phyloP scores from a whole-genome alignment of 495 filamentous ascomycete genomes.

The Xylaria scruposa region DNA sequence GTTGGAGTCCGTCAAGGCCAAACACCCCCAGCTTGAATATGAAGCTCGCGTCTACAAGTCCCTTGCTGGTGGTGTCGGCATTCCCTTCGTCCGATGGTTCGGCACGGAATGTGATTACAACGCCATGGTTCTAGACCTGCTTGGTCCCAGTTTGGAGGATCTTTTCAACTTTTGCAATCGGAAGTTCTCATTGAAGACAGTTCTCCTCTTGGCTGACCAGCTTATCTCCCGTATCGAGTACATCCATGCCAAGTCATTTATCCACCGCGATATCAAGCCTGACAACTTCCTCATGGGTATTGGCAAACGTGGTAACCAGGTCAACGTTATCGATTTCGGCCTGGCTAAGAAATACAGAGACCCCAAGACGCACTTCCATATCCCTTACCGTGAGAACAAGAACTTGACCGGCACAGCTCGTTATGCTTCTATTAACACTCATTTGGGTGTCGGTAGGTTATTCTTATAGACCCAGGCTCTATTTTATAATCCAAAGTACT shows the following conservation, averaged over 20 bases:
- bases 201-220: slow-evolving; percentile 95
- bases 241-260: slow-evolving; percentile 99
- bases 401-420: slow-evolving; percentile 99
- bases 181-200: slow-evolving; percentile 99
- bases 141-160: slow-evolving; percentile 97
- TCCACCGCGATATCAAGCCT: slow-evolving; percentile 99
- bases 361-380: slow-evolving; percentile 99
- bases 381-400: slow-evolving; percentile 99
- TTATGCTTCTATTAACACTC: slow-evolving; percentile 99
- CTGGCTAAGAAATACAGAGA: slow-evolving; percentile 99
- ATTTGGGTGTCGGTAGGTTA: slow-evolving; percentile 82
- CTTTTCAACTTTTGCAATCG: slow-evolving; percentile 99
- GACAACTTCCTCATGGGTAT: slow-evolving; percentile 99
- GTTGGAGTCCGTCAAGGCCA: slow-evolving; percentile 99
- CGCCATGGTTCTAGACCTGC: slow-evolving; percentile 98
- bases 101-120: slow-evolving; percentile 99
- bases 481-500: slow-evolving; percentile 35
- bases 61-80: slow-evolving; percentile 96
- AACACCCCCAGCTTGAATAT: slow-evolving; percentile 99
- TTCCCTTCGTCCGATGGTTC: slow-evolving; percentile 99
- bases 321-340: slow-evolving; percentile 99
- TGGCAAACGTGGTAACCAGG: slow-evolving; percentile 99
- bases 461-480: not conserved
- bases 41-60: slow-evolving; percentile 99
- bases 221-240: slow-evolving; percentile 99